Evolutionary conservation across 2,329 filamentous ascomycete species (phyloP).

Genomic region (Cercospora sesami): DNA sequence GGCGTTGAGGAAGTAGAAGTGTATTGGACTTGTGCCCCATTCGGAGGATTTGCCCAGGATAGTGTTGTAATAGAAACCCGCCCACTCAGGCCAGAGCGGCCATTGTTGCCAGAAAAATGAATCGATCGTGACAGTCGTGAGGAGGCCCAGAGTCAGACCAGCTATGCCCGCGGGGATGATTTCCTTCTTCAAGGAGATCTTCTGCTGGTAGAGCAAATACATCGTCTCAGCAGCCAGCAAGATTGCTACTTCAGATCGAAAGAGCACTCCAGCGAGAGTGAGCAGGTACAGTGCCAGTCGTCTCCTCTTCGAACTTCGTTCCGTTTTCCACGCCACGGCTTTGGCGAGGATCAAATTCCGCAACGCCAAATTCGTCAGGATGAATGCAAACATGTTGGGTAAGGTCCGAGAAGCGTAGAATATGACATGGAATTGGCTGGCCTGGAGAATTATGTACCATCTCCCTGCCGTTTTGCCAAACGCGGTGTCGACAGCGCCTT

Average conservation of each 20-base stretch:
- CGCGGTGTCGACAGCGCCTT: slow-evolving; percentile 60
- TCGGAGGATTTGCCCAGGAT: slow-evolving; percentile 76
- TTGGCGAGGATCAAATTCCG: slow-evolving; percentile 53
- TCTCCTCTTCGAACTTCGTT: slow-evolving; percentile 50
- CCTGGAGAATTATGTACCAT: slow-evolving; percentile 79
- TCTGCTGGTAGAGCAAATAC: slow-evolving; percentile 60
- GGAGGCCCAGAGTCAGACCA: slow-evolving; percentile 66
- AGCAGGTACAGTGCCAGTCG: slow-evolving; percentile 71
- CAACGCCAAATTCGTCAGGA: slow-evolving; percentile 68
- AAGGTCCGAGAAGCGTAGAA: slow-evolving; percentile 91
- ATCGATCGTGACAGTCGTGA: slow-evolving; percentile 73
- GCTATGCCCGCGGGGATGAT: slow-evolving; percentile 67
- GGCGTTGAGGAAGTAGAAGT: slow-evolving; percentile 81
- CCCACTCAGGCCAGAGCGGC: slow-evolving; percentile 82
- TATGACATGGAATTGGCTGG: slow-evolving; percentile 85
- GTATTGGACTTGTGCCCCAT: slow-evolving; percentile 84
- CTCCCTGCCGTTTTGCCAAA: slow-evolving; percentile 68
- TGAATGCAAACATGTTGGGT: slow-evolving; percentile 96
- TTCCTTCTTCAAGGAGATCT: slow-evolving; percentile 55
- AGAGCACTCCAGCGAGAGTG: slow-evolving; percentile 77
- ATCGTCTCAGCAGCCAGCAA: slow-evolving; percentile 69
- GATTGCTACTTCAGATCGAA: slow-evolving; percentile 85
- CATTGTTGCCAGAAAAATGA: slow-evolving; percentile 87
- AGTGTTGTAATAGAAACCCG: slow-evolving; percentile 88
- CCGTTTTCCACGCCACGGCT: slow-evolving; percentile 39